Conservation (phyloP, 192 early-diverging fungal species). For the Linnemannia elongata region DNA sequence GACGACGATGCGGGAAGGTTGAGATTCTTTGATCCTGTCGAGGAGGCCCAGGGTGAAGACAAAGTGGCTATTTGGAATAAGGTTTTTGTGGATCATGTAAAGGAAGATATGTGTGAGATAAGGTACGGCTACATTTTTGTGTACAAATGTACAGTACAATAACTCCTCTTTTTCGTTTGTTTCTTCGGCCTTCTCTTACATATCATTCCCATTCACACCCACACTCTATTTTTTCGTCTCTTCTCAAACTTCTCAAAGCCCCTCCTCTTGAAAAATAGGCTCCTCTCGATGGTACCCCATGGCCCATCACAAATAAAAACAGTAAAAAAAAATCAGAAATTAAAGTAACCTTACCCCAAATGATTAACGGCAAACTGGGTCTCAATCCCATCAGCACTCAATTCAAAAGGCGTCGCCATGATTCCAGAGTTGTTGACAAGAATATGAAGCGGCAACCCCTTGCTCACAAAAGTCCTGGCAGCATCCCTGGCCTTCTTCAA, state of each 20-base stretch:
- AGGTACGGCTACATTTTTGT: background rate
- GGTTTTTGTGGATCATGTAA: background rate
- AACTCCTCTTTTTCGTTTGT: too few relatives aligned
- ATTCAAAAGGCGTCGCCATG: constrained; percentile 25
- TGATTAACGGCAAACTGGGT: constrained; percentile 62
- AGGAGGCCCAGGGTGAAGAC: constrained; percentile 54
- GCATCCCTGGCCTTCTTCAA: constrained; percentile 20
- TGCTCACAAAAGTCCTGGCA: constrained; percentile 43
- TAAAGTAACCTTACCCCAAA: constrained; percentile 57
- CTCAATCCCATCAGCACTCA: constrained; percentile 57
- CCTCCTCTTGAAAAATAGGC: background rate
- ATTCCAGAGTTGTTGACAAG: constrained; percentile 55
- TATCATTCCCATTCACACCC: too few relatives aligned
- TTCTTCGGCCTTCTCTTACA: background rate
- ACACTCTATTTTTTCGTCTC: too few relatives aligned
- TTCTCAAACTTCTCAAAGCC: background rate
- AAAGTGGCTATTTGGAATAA: constrained; percentile 15
- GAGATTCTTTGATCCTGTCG: constrained; percentile 41
- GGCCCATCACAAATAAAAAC: too few relatives aligned
- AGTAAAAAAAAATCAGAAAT: too few relatives aligned
- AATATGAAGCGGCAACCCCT: constrained; percentile 58
- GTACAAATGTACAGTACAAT: background rate
- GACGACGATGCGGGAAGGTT: constrained; percentile 60
- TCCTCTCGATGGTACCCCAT: background rate
- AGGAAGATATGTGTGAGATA: background rate